phyloP scores from a whole-genome alignment of 768 basidiomycete species.

The Lanmaoa pseudosensibilis region DNA sequence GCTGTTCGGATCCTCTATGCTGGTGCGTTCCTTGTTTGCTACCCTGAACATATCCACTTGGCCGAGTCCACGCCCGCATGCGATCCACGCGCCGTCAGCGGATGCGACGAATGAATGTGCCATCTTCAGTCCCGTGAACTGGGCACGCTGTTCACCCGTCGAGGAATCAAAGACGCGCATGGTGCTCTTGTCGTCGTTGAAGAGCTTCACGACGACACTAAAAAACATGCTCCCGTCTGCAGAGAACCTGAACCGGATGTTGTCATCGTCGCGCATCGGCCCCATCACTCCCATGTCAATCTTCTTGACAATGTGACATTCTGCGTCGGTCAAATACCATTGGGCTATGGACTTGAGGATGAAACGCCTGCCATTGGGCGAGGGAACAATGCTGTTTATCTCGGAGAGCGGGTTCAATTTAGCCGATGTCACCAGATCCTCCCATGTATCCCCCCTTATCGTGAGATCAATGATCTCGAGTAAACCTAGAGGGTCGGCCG shows the following conservation, averaged over 20 bases:
- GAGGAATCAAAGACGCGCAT: constrained; percentile 12
- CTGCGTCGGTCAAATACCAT: constrained; percentile 6
- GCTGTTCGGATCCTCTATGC: background rate
- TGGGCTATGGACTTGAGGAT: background rate
- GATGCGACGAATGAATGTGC: constrained; percentile 2
- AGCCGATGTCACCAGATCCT: background rate
- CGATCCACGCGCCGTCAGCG: background rate
- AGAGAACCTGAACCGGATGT: constrained; percentile 12
- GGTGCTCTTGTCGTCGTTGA: constrained; percentile 8
- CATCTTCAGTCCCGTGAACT: constrained; percentile 13
- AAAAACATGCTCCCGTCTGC: constrained; percentile 11
- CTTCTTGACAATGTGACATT: constrained; percentile 2
- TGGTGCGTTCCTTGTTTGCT: background rate
- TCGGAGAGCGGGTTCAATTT: background rate
- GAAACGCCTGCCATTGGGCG: constrained; percentile 12
- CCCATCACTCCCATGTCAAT: constrained; percentile 8
- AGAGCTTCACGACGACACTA: background rate
- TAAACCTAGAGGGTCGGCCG: background rate
- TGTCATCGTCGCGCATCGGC: background rate
- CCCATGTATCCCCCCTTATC: constrained; percentile 1
- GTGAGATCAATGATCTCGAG: constrained; percentile 11
- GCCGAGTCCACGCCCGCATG: background rate
- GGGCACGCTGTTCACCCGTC: constrained; percentile 6
- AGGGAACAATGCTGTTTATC: background rate
- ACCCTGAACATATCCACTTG: background rate